Evolutionary conservation across 108 stramenopile species (phyloP), one percentile per base, ranked within the genome.

Genomic region (Cyclotella sp.): DNA sequence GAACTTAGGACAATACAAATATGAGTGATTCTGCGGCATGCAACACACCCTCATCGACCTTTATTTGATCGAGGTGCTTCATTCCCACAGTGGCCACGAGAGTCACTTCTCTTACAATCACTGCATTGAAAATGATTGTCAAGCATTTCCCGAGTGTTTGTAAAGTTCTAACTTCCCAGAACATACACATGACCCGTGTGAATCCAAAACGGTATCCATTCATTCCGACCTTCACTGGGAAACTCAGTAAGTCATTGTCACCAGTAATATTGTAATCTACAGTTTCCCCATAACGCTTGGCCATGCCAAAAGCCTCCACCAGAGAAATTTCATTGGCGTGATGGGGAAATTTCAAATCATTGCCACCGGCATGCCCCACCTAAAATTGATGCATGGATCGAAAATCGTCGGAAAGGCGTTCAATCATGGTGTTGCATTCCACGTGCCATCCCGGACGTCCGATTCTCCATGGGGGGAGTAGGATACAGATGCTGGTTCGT

Each of bases 361-460:
- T 77, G 3, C 99, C 99, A 30, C 99, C 99, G 6, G 91, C 88
- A 77, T 99, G 98, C n/a, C n/a, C n/a, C 0, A 98, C 67, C 11
- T 27, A 21, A 41, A 93, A 91, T 55, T 44, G 55, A 68, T 91
- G 89, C 0, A 84, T 87, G 1, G 82, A 39, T 62, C 86, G 72
- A 58, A 75, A 81, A 46, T 81, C 80, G 18, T 22, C 13, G 22
- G 75, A 71, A 1, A 82, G 47, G 3, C 70, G 74, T 51, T 82
- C 47, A 71, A 95, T 93, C 96, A 98, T 98, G 54, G 96, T 98
- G 59, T 88, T 92, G 79, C 98, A 99, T 85, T 98, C 98, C 54
- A 99, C 98, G 75, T 99, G 99, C 99, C 98, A 99, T 6, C 99
- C 99, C 7, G 99, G 98, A 46, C 98, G 84, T 9, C 99, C 99